A percentile compares a stretch with the other conserved stretches of the same genome.
Evolutionary conservation across 2,329 filamentous ascomycete species (phyloP).

Genomic region (Fusarium aywerte): DNA sequence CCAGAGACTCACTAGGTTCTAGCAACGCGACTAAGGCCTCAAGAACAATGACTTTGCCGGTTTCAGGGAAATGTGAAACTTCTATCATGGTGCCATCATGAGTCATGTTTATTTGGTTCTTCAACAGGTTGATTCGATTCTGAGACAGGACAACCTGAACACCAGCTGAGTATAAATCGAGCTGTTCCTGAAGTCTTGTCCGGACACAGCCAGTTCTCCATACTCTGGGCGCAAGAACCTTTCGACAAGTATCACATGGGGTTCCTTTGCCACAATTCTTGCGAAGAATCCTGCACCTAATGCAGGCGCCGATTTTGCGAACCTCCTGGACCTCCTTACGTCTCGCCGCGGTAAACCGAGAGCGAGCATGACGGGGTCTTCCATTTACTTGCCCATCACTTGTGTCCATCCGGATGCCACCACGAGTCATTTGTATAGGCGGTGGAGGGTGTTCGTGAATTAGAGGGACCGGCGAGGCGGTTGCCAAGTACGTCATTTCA

Average conservation of each 20-base stretch:
- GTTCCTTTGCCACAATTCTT: constrained; percentile 74
- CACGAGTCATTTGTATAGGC: constrained; percentile 52
- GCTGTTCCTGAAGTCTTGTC: constrained; percentile 69
- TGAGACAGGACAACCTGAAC: constrained; percentile 72
- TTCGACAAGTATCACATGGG: constrained; percentile 71
- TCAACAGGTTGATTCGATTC: constrained; percentile 66
- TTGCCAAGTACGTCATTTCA: constrained; percentile 62
- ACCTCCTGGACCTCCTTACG: constrained; percentile 73
- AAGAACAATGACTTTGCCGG: constrained; percentile 57
- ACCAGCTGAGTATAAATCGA: constrained; percentile 72
- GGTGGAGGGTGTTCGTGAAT: constrained; percentile 48
- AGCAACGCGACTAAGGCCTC: constrained; percentile 49
- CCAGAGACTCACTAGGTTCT: constrained; percentile 52
- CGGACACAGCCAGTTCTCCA: constrained; percentile 73
- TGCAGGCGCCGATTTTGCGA: constrained; percentile 72
- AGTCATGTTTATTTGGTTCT: constrained; percentile 60
- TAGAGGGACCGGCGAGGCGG: constrained; percentile 48
- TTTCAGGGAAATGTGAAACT: constrained; percentile 68
- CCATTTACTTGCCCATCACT: constrained; percentile 57
- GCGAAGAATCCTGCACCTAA: constrained; percentile 71
- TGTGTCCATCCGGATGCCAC: constrained; percentile 66
- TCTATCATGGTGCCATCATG: constrained; percentile 64
- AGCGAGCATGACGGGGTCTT: constrained; percentile 64
- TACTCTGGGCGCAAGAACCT: constrained; percentile 71
- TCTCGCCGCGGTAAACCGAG: constrained; percentile 67